Base-by-base conservation (phyloP, 139 green algal genomes). In the Deuterostichococcus epilithicus region DNA sequence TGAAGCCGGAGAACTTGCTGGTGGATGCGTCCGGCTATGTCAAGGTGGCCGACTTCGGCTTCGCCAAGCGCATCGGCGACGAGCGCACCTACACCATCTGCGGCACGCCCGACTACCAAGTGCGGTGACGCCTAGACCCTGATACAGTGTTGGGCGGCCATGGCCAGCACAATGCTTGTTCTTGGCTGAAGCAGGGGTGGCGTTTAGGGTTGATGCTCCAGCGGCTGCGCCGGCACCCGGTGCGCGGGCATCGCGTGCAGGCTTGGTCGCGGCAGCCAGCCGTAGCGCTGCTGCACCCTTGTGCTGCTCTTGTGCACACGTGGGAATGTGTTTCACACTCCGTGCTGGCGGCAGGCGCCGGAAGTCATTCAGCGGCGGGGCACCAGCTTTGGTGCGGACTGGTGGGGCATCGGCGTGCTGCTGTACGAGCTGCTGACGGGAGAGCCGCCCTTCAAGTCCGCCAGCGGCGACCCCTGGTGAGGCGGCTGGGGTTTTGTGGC, bases 1-100 rank as follows among this genome's bases (percentile, higher is more conserved):
- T 95, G 6, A 93, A 97, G 84, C 92, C 92, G 2, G 92, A 97
- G 79, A 97, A 97, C 79, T 76, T 97, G 77, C 84, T 97, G 73
- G 74, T 97, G 20, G 90, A 94, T 74, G 74, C 75, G 3, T 77
- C 89, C 38, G 92, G 92, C 63, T 93, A 97, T 84, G 81, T 93
- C 71, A 94, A 94, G 80, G 82, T 97, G 68, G 85, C 86, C 18
- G 92, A 97, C 79, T 93, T 94, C 85, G 92, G 92, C 22, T 97
- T 97, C 74, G 87, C 87, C 39, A 94, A 94, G 84, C 81, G 88
- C 37, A 85, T 97, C 35, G 86, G 82, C 33, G 74, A 76, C 25
- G 87, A 89, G 26, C 86, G 86, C 67, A 92, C 89, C 18, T 97
- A 89, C 83, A 97, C 92, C 35, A 91, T 94, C 76, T 97, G 92